Evolutionary conservation across 306 rosid species (phyloP), one percentile per base, ranked within the genome.

Genomic region (Fragaria ananassa): DNA sequence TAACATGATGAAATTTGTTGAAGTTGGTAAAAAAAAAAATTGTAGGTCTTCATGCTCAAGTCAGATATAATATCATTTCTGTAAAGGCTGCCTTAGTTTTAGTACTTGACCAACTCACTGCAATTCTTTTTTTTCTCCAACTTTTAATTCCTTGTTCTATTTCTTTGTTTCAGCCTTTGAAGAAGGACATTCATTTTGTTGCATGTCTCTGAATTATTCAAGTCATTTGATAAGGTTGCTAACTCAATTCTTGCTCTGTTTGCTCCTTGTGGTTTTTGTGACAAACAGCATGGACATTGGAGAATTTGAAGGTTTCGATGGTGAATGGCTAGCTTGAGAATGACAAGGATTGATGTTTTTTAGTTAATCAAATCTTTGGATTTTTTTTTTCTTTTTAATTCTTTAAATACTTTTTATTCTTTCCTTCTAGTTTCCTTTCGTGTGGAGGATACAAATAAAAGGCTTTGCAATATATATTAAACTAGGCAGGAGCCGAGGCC

Each of bases 231-330:
- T 27, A 9, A 12, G 25, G 19, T 11, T 8, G 19, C 50, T 46
- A 57, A 60, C 76, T 81, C 49, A 75, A 61, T 27, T 56, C 68
- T 15, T 56, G 50, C 31, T 23, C 17, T 50, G 58, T 51, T 45
- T 66, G 37, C 15, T 10, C 41, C 27, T 75, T 14, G 42, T 25
- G 41, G 65, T 39, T 63, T 65, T 4, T 56, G 69, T 76, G 81
- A 68, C 54, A 35, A 69, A 69, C 96, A 96, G 98, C 83, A 78
- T 92, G 91, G 98, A 92, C 64, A 88, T 89, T 74, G 96, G 90
- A 87, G 91, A 96, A 79, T 86, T 92, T 85, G 97, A 95, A 79
- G 85, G 87, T 57, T 77, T 92, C 82, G 96, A 87, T 75, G 96
- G 83, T 21, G 96, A 91, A 56, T 92, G 99, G 99, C 77, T 90